Conservation (phyloP, 2,329 filamentous ascomycete genomes). For the Fusarium chaquense region DNA sequence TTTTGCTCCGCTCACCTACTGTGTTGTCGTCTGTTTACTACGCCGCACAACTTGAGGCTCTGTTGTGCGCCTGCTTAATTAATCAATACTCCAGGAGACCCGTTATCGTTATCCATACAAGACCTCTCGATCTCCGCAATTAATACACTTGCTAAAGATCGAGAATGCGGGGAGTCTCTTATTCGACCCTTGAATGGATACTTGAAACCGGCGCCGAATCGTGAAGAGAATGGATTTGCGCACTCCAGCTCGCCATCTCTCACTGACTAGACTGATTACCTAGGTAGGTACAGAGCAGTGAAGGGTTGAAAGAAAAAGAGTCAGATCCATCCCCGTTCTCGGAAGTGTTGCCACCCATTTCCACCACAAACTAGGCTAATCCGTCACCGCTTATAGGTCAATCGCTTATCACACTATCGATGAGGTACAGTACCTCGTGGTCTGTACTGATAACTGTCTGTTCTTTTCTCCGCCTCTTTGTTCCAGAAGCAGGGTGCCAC, state of each 20-base stretch:
- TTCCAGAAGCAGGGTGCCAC: constrained; percentile 11
- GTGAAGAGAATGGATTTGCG: constrained; percentile 26
- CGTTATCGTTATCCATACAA: constrained; percentile 6
- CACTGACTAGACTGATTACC: constrained; percentile 19
- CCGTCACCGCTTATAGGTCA: constrained; percentile 32
- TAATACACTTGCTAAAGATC: not conserved
- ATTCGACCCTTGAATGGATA: constrained; percentile 4
- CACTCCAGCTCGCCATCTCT: constrained; percentile 6
- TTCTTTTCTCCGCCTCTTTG: constrained; percentile 14
- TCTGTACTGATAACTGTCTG: constrained; percentile 16
- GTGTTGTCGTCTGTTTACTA: not conserved
- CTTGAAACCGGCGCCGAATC: constrained; percentile 16
- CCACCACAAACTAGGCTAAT: constrained; percentile 27
- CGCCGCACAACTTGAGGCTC: constrained; percentile 29
- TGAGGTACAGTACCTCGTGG: constrained; percentile 14
- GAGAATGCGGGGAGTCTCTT: constrained; percentile 21
- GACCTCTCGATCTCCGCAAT: constrained; percentile 17
- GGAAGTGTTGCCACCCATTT: constrained; percentile 36
- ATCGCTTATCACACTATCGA: constrained; percentile 36
- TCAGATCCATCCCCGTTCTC: constrained; percentile 43
- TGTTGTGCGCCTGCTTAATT: constrained; percentile 3
- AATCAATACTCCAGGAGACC: not conserved
- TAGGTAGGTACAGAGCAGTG: not conserved
- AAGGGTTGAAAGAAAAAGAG: constrained; percentile 21
- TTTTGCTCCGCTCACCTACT: constrained; percentile 11